Base-by-base conservation (phyloP, 2,329 filamentous ascomycete genomes). In the Trichoderma oligosporum region DNA sequence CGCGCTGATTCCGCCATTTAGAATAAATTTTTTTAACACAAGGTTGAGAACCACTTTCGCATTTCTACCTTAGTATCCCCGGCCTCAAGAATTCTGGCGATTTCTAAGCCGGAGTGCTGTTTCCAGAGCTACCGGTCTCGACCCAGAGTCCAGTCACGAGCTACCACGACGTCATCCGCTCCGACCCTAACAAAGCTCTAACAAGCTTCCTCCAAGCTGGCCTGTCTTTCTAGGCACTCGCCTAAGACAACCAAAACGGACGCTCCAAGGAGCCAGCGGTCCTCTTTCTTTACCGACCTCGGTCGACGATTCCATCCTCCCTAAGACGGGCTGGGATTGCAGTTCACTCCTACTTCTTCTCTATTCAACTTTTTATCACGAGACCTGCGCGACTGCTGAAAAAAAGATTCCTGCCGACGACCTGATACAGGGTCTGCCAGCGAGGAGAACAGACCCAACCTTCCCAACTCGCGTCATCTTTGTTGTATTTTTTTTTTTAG, bases 251-350 rank as follows among this genome's bases (percentile, higher is more conserved):
- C 69, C 71, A 78, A 75, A 70, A 81, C 79, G 78, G 78, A 78
- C 72, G 70, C 71, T 64, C 73, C 71, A 75, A 75, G 74, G 72
- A 69, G 70, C 73, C 72, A 67, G 65, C 71, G 71, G 68, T 70
- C 67, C 67, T 72, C 78, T 70, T 68, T 78, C 67, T 74, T 80
- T 70, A 78, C 78, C 74, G 67, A 73, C 65, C 70, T 78, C 68
- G 74, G 82, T 69, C 69, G 76, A 69, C 69, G 78, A 61, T 76
- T 78, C 65, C 79, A 83, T 63, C 80, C 80, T 72, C 80, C 79
- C 61, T 82, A 81, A 66, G 59, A 74, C 64, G 59, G 57, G 57
- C 36, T 59, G 56, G 42, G 27, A 48, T 24, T 33, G 54, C 47
- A 29, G 51, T 33, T 48, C n/a, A 41, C 57, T 53, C 39, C 45